Evolutionary conservation across 2,329 filamentous ascomycete genomes (phyloP), one percentile per base, ranked within the genome.

Genomic region (Pestalotiopsis sp.): DNA sequence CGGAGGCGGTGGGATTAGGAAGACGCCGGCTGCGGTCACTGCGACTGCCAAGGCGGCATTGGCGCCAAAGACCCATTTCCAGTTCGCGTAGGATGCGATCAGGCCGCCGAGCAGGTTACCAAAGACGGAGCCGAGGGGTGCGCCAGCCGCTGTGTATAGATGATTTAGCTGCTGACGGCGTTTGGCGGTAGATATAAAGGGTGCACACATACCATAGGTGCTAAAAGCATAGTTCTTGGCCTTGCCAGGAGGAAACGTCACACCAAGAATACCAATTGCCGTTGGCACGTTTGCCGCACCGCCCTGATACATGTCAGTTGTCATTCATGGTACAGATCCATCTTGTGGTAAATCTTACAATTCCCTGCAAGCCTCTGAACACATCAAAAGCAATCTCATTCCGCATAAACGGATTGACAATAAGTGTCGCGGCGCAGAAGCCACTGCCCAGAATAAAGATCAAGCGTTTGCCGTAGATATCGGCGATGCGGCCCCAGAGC

Each of bases 211-310:
- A 85, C 84, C 84, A 68, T 91, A 92, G 24, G 85, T 83, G 48
- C 86, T 87, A 71, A 93, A 92, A 1, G 90, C 89, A 74, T 91
- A 91, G 72, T 91, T 92, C 78, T 92, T 92, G 3, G 89, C 87
- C 70, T 87, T 89, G 0, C 90, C 89, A 0, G 89, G 89, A 1
- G 86, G 86, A 66, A 92, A 92, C 0, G 88, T 91, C 1, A 87
- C 86, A 0, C 89, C 90, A 2, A 93, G 77, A 52, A 92, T 92
- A 0, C 91, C 91, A 73, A 93, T 88, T 0, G 90, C 91, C 0
- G 90, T 92, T 0, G 91, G 90, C 0, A 92, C 88, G 73, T 91
- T 92, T 17, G 89, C 89, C 1, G 91, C 90, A 30, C 88, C 88
- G 1, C 89, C 90, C 79, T 86, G 66, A 5, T 24, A 20, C 11